Conservation (phyloP, 495 filamentous ascomycete genomes). For the Cenococcum geophilum region DNA sequence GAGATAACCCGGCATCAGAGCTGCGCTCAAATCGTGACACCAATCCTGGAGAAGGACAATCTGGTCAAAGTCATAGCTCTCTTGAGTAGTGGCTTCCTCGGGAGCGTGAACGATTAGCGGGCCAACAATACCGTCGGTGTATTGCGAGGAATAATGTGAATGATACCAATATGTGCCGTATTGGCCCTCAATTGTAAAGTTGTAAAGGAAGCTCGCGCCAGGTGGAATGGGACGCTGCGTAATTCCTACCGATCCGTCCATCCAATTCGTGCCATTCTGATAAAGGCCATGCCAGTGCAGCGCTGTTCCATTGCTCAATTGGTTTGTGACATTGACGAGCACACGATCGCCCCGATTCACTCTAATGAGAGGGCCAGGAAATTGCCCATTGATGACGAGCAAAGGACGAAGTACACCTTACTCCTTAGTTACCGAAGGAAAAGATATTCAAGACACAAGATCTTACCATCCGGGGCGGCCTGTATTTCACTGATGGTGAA, state of each 20-base stretch:
- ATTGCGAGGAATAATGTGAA: constrained; percentile 35
- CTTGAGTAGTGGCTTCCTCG: not conserved
- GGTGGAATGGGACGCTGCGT: constrained; percentile 39
- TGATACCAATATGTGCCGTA: constrained; percentile 40
- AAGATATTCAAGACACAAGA: too few relatives aligned
- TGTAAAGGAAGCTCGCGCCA: constrained; percentile 35
- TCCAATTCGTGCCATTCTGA: constrained; percentile 26
- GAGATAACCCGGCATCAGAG: not conserved
- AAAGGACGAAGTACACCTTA: not conserved
- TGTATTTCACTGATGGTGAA: not conserved
- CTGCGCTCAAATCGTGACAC: constrained; percentile 3
- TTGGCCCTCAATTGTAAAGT: constrained; percentile 33
- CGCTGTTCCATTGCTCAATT: constrained; percentile 34
- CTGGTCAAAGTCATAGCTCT: not conserved
- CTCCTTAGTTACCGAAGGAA: too few relatives aligned
- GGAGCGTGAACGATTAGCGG: constrained; percentile 17
- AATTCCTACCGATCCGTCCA: constrained; percentile 37
- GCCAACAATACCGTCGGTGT: constrained; percentile 37
- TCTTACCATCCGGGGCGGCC: not conserved
- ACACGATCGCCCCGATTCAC: constrained; percentile 38
- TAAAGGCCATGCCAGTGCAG: constrained; percentile 41
- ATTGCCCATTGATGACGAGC: constrained; percentile 32
- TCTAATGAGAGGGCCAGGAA: constrained; percentile 31
- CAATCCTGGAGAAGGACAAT: not conserved
- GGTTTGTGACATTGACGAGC: constrained; percentile 34